Percentiles rank a stretch among this genome's conserved stretches.
phyloP scores from a whole-genome alignment of 192 early-diverging fungal species.

The Coemansia sp. region DNA sequence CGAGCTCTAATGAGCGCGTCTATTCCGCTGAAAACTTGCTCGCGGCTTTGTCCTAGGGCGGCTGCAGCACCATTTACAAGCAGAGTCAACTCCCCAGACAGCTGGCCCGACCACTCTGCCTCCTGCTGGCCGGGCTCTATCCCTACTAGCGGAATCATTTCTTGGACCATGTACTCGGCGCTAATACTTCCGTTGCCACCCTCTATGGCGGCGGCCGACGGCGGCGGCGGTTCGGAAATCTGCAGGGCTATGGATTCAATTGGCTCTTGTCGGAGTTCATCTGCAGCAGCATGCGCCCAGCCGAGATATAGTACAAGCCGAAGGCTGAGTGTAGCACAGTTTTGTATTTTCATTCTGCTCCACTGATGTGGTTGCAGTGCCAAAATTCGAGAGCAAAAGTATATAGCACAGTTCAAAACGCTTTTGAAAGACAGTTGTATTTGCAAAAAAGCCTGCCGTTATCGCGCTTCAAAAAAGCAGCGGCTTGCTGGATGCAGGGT shows the following conservation, averaged over 20 bases:
- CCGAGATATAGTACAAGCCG: neutral
- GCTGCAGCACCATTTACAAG: conserved; percentile 16
- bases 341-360: neutral
- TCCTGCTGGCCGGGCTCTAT: neutral
- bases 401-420: no score
- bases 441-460: no score
- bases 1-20: conserved; percentile 24
- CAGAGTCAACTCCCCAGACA: conserved; percentile 9
- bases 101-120: neutral
- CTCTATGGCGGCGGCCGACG: neutral
- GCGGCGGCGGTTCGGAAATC: neutral
- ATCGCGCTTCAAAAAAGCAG: no score
- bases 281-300: neutral
- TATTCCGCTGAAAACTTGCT: conserved; percentile 3
- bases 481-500: no score
- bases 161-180: conserved; percentile 15
- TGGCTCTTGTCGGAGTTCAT: neutral
- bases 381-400: neutral
- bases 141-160: conserved; percentile 6
- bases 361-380: neutral
- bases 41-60: conserved; percentile 5
- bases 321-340: conserved; percentile 4
- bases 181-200: neutral
- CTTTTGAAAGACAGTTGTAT: no score
- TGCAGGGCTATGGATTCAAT: neutral